Percentiles rank a stretch among this genome's conserved stretches.
These are phyloP conservation scores for Cucumis variabilis DNA, from an alignment of 331 rosid genomes.

Conservation along the genomic window DNA sequence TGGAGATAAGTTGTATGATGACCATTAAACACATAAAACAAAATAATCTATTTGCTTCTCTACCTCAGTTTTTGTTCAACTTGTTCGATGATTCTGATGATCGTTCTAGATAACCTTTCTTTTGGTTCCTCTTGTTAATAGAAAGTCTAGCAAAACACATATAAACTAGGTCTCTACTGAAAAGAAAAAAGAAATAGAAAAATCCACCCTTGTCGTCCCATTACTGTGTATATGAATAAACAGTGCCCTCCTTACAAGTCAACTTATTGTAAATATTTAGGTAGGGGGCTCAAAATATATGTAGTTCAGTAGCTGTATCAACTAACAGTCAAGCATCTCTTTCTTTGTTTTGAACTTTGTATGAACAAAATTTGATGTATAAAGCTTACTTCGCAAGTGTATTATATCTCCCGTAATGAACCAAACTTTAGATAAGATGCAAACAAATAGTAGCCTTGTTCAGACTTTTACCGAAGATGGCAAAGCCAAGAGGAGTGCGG, in stretches of 20 bases:
- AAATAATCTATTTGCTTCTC: background rate
- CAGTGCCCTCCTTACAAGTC: background rate
- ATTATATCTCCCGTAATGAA: background rate
- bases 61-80: too few relatives aligned
- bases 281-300: background rate
- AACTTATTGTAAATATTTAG: background rate
- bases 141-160: background rate
- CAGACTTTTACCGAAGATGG: background rate
- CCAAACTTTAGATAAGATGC: background rate
- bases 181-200: background rate
- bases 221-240: conserved; percentile 11
- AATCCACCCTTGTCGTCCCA: background rate
- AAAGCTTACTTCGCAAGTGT: background rate
- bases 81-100: too few relatives aligned
- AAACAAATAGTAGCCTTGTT: background rate
- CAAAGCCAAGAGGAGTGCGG: background rate
- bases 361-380: too few relatives aligned
- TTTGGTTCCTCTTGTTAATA: background rate
- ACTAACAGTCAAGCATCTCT: background rate
- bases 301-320: background rate
- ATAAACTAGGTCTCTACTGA: background rate
- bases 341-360: background rate
- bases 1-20: background rate
- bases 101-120: background rate
- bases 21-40: background rate